Conservation (phyloP, 1,284 basidiomycete species). For the Melampsora americana region DNA sequence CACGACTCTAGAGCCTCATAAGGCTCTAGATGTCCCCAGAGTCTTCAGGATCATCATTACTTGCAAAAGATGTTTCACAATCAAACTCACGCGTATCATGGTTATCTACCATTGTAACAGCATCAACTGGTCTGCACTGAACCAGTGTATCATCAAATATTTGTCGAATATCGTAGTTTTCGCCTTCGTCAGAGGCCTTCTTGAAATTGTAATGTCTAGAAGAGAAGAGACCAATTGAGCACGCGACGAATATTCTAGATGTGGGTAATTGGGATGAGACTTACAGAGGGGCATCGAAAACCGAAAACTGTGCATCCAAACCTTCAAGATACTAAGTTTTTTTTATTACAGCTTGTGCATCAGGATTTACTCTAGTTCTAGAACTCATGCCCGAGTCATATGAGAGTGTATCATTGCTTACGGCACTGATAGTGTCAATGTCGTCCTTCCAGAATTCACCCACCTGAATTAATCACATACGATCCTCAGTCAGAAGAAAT, state of each 20-base stretch:
- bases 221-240: not conserved
- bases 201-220: constrained; percentile 60
- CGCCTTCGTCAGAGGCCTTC: constrained; percentile 58
- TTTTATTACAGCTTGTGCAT: constrained; percentile 15
- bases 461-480: constrained; percentile 14
- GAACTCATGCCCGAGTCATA: too few relatives aligned
- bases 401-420: constrained; percentile 62
- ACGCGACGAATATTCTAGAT: too few relatives aligned
- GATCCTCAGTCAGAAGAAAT: too few relatives aligned
- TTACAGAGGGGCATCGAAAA: constrained; percentile 60
- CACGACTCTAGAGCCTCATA: constrained; percentile 58
- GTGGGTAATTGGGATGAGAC: not conserved
- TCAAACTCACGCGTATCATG: constrained; percentile 60
- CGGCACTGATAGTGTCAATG: constrained; percentile 65
- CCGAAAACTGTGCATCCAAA: constrained; percentile 60
- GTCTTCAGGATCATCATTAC: constrained; percentile 36
- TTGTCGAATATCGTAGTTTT: constrained; percentile 59
- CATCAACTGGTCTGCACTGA: constrained; percentile 60
- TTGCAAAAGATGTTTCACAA: constrained; percentile 43
- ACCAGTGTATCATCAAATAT: constrained; percentile 63
- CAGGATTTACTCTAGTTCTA: too few relatives aligned
- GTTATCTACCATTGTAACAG: constrained; percentile 62
- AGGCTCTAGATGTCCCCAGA: not conserved
- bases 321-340: constrained; percentile 53
- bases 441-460: constrained; percentile 59